Evolutionary conservation across 2,329 filamentous ascomycete species (phyloP).

Genomic region (Dothistroma septosporum): DNA sequence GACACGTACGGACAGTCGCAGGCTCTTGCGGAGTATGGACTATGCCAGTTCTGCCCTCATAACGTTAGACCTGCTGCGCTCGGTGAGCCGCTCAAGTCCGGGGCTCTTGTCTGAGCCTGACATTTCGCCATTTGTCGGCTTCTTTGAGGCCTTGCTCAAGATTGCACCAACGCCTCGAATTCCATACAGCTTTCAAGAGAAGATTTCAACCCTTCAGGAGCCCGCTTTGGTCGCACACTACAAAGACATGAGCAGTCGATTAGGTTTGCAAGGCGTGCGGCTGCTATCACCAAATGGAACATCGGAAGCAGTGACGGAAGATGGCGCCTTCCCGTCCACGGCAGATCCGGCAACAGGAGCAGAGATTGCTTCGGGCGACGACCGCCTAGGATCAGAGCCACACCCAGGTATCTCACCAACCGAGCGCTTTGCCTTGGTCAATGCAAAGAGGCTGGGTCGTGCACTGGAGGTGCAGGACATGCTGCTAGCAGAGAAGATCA

Average conservation of each 20-base stretch:
- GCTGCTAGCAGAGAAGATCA: conserved; percentile 6
- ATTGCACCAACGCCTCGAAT: background rate
- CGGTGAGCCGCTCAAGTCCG: background rate
- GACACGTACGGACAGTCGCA: background rate
- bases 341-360: background rate
- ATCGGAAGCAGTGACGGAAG: background rate
- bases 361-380: background rate
- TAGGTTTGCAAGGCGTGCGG: background rate
- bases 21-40: conserved; percentile 5
- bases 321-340: background rate
- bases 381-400: background rate
- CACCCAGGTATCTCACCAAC: conserved; percentile 1
- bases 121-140: conserved; percentile 4
- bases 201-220: background rate
- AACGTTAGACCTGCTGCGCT: conserved; percentile 20
- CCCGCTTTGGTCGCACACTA: background rate
- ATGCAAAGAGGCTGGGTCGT: conserved; percentile 9
- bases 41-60: conserved; percentile 22
- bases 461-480: conserved; percentile 10
- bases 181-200: background rate
- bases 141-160: conserved; percentile 3
- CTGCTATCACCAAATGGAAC: background rate
- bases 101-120: background rate
- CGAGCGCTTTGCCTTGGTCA: conserved; percentile 11
- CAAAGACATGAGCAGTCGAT: background rate